Base-by-base conservation (phyloP, 345 rosid species). In the Iberis pinnata region DNA sequence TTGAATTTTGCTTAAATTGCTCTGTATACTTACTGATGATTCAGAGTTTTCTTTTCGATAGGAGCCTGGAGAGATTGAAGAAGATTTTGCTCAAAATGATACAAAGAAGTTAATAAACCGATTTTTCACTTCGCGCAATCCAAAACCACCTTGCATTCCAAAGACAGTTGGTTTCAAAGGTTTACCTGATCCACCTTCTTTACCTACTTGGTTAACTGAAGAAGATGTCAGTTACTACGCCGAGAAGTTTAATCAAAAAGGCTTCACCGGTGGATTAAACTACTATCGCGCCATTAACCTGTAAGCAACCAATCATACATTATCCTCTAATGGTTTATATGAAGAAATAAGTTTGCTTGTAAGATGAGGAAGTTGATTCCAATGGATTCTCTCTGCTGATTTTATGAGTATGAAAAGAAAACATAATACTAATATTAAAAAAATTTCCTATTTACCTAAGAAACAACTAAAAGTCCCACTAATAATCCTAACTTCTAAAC, bases 211-310 rank as follows among this genome's bases (percentile, higher is more conserved):
- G 97, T 46, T 89, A 24, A 75, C 92, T 2, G 85, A 82, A 47
- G 67, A 82, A 54, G 92, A 88, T 43, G 45, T 85, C 31, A 60
- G 66, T 43, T 79, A 67, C 62, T 85, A 73, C 56, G 95, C 76
- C 20, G 60, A 66, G 17, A 85, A 81, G 65, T 85, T 73, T 64
- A 53, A 63, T 22, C 65, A 81, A 70, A 76, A 68, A 43, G 97
- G 97, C 52, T 88, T 88, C 73, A 76, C 87, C 8, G 97, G 97
- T 42, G 87, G 78, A 46, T 37, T 85, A 61, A 89, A 85, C 78
- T 85, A 83, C 70, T 89, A 89, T 22, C 81, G 95, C 12, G 80
- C 86, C 45, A 2, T 76, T 64, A 63, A 88, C 71, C 60, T 69
- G 96, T 84, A 82, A 29, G 82, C 13, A 18, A 1, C 41, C 9